Base-by-base conservation (phyloP, 805 yeast genomes). In the Ascoidea asiatica region DNA sequence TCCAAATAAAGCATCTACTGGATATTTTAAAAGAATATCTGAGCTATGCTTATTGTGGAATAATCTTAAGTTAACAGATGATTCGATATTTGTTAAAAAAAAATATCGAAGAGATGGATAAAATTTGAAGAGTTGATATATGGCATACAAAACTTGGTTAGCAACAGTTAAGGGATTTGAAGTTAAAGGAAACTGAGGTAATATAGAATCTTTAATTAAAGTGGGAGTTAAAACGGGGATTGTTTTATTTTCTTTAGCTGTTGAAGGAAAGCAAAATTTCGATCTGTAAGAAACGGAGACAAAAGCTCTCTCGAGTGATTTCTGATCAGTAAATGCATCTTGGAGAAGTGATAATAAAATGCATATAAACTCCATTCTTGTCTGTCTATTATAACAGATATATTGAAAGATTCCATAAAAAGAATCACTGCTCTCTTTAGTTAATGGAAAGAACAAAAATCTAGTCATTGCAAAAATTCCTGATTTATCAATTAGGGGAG, bases 401-500 rank as follows among this genome's bases (percentile, higher is more conserved):
- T 73, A 76, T 19, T 74, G 75, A 45, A 88, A 65, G 4, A 90
- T 64, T 43, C 77, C 78, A 58, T 80, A 79, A 41, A 84, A 67
- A 1, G 70, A 62, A 46, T 78, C 87, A 44, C 89, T 67, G 47
- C 74, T 77, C 50, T 64, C 67, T 52, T 74, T 72, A 1, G 78
- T 70, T 51, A 80, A 84, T 1, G 95, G 89, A 19, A 82, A 67
- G 61, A 83, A 89, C 2, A 86, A 64, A 41, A 85, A 66, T 48
- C 87, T 72, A 44, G 85, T 57, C 36, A 89, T 52, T 0, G 95
- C 71, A 4, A 92, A 79, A 43, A 84, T 75, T 8, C 95, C 95
- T 5, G 75, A 62, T 42, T 77, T 71, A 53, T 89, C 96, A 45
- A 86, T 69, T 50, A 89, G 60, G 2, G 94, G 84, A 2, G 82